Conservation (phyloP, 768 basidiomycete species). For the Lentinula boryana region DNA sequence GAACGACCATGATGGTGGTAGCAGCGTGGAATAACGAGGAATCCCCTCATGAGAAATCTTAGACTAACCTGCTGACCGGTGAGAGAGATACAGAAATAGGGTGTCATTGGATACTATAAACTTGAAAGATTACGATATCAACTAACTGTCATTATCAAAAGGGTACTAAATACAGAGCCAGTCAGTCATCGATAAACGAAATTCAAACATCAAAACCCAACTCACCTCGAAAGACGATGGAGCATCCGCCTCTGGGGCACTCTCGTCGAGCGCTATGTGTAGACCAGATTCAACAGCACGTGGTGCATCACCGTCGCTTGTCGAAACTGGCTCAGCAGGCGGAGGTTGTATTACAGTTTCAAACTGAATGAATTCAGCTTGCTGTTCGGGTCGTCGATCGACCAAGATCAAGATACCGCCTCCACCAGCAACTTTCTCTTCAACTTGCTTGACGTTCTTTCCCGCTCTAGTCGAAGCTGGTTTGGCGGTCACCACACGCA, state of each 20-base stretch:
- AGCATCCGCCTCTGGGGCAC: conserved; percentile 63
- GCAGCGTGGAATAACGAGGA: neutral
- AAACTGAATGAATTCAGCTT: conserved; percentile 68
- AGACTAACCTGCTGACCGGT: neutral
- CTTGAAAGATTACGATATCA: neutral
- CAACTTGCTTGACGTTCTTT: conserved; percentile 27
- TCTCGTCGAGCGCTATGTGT: conserved; percentile 69
- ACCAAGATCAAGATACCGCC: conserved; percentile 84
- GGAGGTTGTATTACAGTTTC: conserved; percentile 28
- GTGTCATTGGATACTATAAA: conserved; percentile 2
- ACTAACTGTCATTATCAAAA: conserved; percentile 62
- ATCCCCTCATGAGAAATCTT: neutral
- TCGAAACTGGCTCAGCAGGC: conserved; percentile 22
- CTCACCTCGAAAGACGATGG: conserved; percentile 84
- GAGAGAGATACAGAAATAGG: neutral
- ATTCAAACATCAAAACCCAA: conserved; percentile 8
- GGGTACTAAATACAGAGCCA: conserved; percentile 49
- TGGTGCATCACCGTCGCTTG: conserved; percentile 25
- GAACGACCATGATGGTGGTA: conserved; percentile 12
- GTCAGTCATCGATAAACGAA: conserved; percentile 15
- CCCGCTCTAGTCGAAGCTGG: conserved; percentile 26
- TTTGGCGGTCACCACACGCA: conserved; percentile 67
- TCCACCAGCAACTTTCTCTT: conserved; percentile 69
- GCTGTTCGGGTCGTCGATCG: conserved; percentile 66
- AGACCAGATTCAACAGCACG: conserved; percentile 30